phyloP scores from a whole-genome alignment of 2,329 filamentous ascomycete genomes.

The Botrytis byssoidea region DNA sequence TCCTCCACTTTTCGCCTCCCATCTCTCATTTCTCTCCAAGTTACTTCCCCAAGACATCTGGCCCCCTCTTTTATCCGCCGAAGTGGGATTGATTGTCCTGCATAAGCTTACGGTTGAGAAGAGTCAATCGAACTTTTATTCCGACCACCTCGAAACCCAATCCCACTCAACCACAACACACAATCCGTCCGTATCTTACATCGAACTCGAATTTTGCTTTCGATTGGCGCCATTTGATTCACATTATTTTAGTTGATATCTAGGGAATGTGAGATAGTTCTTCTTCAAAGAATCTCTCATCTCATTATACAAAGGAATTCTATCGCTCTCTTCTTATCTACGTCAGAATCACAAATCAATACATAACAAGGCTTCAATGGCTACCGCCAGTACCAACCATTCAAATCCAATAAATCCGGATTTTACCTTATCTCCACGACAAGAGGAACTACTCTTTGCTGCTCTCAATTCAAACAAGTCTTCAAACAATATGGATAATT shows the following conservation, averaged over 20 bases:
- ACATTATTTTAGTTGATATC: background rate
- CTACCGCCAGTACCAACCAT: constrained; percentile 6
- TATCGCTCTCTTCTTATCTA: background rate
- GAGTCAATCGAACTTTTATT: background rate
- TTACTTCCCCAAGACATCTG: background rate
- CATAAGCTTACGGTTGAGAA: constrained; percentile 10
- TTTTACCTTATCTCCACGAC: constrained; percentile 71
- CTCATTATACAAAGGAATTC: background rate
- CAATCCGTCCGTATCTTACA: background rate
- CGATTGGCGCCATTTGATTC: background rate
- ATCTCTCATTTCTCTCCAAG: background rate
- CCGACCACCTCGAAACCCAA: background rate
- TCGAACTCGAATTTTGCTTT: background rate
- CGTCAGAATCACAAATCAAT: constrained; percentile 8
- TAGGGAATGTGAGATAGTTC: constrained; percentile 7
- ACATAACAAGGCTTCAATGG: background rate
- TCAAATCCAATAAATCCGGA: constrained; percentile 45
- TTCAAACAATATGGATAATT: constrained; percentile 26
- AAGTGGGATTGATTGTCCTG: constrained; percentile 11
- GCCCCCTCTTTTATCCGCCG: constrained; percentile 1
- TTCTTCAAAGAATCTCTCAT: background rate
- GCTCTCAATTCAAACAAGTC: constrained; percentile 68
- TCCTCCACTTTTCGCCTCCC: background rate
- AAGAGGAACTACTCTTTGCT: constrained; percentile 73
- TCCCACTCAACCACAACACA: background rate